phyloP scores from a whole-genome alignment of 1,284 basidiomycete species.

The Marasmius oreades region DNA sequence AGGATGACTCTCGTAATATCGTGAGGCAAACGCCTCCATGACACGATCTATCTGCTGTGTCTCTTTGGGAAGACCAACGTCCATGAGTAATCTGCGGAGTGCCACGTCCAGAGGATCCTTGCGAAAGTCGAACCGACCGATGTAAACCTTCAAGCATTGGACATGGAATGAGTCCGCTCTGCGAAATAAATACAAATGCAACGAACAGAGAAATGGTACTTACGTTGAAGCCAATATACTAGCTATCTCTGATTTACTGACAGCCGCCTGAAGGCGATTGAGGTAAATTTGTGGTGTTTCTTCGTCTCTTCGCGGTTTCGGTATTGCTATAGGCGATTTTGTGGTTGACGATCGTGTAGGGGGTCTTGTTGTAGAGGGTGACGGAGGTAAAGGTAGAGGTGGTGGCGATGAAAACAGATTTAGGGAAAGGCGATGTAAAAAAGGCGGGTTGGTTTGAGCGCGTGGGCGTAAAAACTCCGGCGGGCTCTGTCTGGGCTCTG shows the following conservation, averaged over 20 bases:
- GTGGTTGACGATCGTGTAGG: constrained; percentile 26
- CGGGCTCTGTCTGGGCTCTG: not conserved
- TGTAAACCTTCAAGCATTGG: constrained; percentile 69
- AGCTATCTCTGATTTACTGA: constrained; percentile 77
- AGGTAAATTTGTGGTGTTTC: constrained; percentile 76
- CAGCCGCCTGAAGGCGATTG: constrained; percentile 52
- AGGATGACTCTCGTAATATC: constrained; percentile 86
- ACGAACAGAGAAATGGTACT: constrained; percentile 18
- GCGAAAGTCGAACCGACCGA: constrained; percentile 79
- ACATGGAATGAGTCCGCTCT: constrained; percentile 76
- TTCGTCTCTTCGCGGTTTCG: constrained; percentile 49
- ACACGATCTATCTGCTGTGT: constrained; percentile 99
- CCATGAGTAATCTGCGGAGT: constrained; percentile 87
- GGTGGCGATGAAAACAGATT: constrained; percentile 57
- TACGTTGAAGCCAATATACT: constrained; percentile 81
- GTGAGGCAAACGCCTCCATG: constrained; percentile 90
- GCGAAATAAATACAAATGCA: constrained; percentile 10
- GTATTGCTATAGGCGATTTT: constrained; percentile 40
- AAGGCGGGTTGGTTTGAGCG: constrained; percentile 66
- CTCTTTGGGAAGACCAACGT: constrained; percentile 88
- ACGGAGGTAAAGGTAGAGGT: constrained; percentile 21
- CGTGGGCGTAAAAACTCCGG: constrained; percentile 39
- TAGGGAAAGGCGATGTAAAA: constrained; percentile 68
- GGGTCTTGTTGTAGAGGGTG: constrained; percentile 16
- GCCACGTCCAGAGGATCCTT: constrained; percentile 90